These are phyloP conservation scores for Cladorrhinum sp. DNA, from an alignment of 2,329 filamentous ascomycete species.

Conservation along the genomic window DNA sequence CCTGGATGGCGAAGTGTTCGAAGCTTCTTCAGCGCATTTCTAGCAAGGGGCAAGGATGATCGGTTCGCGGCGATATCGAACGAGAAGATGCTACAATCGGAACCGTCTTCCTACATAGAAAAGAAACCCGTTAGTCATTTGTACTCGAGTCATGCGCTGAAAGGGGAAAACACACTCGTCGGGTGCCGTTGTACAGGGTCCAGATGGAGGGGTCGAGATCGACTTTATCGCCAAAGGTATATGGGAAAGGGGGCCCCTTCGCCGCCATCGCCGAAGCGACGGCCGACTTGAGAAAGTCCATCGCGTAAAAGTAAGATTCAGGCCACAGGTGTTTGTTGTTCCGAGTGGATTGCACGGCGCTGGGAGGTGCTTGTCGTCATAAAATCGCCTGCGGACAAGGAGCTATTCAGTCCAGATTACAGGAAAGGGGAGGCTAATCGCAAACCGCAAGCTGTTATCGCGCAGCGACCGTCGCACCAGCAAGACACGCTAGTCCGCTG, in stretches of 20 bases:
- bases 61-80: slow-evolving; percentile 85
- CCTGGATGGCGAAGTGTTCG: slow-evolving; percentile 91
- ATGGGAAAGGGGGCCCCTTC: slow-evolving; percentile 89
- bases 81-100: slow-evolving; percentile 92
- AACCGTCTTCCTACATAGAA: slow-evolving; percentile 74
- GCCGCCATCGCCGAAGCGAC: slow-evolving; percentile 88
- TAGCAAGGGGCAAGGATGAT: slow-evolving; percentile 78
- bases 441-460: slow-evolving; percentile 26
- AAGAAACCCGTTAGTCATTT: slow-evolving; percentile 3
- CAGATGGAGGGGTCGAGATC: slow-evolving; percentile 93
- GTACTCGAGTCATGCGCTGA: not conserved
- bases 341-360: not conserved
- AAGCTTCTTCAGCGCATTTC: slow-evolving; percentile 90
- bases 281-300: slow-evolving; percentile 98
- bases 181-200: slow-evolving; percentile 93
- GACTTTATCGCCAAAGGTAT: slow-evolving; percentile 87
- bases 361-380: not conserved
- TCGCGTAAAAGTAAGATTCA: slow-evolving; percentile 43
- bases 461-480: not conserved
- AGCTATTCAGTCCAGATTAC: not conserved
- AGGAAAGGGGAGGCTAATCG: slow-evolving; percentile 19
- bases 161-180: slow-evolving; percentile 58
- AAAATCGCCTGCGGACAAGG: not conserved
- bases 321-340: no score
- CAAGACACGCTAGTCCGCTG: slow-evolving; percentile 12